Percentiles rank a stretch among this genome's conserved stretches.
Conservation (phyloP, 140 eudicot species). For the Erigeron philadelphicus region DNA sequence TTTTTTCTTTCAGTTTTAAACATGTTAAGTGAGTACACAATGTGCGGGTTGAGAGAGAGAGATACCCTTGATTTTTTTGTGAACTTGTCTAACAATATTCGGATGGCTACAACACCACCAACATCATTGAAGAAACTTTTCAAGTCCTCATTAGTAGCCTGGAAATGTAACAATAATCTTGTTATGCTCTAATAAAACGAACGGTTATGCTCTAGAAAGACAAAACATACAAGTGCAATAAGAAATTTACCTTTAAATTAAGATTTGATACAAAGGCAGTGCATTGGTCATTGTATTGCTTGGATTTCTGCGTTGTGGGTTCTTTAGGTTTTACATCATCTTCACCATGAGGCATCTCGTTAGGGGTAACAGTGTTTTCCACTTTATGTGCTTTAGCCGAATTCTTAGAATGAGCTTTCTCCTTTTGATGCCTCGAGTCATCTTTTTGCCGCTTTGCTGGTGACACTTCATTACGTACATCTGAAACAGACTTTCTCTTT, state of each 20-base stretch:
- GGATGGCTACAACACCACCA: conserved; percentile 73
- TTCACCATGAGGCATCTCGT: conserved; percentile 23
- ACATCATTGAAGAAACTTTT: conserved; percentile 65
- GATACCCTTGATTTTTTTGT: conserved; percentile 77
- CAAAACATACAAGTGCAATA: neutral
- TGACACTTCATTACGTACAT: conserved; percentile 46
- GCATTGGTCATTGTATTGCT: conserved; percentile 64
- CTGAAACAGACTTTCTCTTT: conserved; percentile 57
- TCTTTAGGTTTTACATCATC: conserved; percentile 33
- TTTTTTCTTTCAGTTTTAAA: neutral
- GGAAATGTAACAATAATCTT: conserved; percentile 26
- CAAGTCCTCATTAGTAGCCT: conserved; percentile 64
- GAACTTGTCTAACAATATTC: conserved; percentile 62
- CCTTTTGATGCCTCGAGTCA: conserved; percentile 14
- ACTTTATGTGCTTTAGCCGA: conserved; percentile 32
- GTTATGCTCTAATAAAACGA: conserved; percentile 5
- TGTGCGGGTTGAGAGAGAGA: neutral
- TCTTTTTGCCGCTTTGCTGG: conserved; percentile 75
- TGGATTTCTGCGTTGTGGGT: conserved; percentile 32
- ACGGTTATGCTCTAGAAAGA: conserved; percentile 9
- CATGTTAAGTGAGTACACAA: neutral
- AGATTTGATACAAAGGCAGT: conserved; percentile 85
- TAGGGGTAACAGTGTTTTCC: conserved; percentile 26
- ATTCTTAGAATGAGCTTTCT: conserved; percentile 27
- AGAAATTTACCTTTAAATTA: conserved; percentile 41